Evolutionary conservation across 2,329 filamentous ascomycete genomes (phyloP), one percentile per base, ranked within the genome.

Genomic region (Paraphaeosphaeria sporulosa): DNA sequence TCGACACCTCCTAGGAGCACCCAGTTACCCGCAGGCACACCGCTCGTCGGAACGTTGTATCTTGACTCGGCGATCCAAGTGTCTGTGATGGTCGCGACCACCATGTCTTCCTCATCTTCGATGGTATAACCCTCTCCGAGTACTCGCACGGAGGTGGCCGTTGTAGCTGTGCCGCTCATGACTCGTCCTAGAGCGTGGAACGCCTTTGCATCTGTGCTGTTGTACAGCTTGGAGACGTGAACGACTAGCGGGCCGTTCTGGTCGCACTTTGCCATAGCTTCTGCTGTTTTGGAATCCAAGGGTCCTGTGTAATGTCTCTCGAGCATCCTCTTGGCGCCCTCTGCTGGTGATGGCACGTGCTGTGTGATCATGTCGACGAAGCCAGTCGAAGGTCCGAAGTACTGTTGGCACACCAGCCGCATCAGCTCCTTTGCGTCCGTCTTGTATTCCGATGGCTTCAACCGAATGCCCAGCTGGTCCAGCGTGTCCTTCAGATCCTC

Each of bases 61-160:
- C 94, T 85, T 25, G 94, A 94, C 78, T 98, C 93, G 8, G 90
- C 91, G 66, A 99, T 94, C 83, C 92, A 96, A 13, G 95, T 94
- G 65, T 93, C 89, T 1, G 88, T 87, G 62, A 99, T 90, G 0
- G 90, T 94, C 30, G 93, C 93, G 71, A 89, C 84, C 0, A 90
- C 91, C 93, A 98, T 98, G 72, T 99, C 95, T 83, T 99, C 95
- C 74, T 98, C 94, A 66, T 99, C 95, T 67, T 99, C 95, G 15
- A 97, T 87, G 4, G 94, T 97, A 79, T 98, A 99, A 6, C 92
- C 92, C 76, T 99, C 95, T 51, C 95, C 95, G 1, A 99, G 87
- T 13, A 99, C 94, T 43, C 95, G 89, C 17, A 99, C 93, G 67
- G 92, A 88, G 72, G 90, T 86, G 19, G 92, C 91, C 21, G 93